A percentile compares a stretch with the other conserved stretches of the same genome.
Conservation (phyloP, 106 monocot species). For the Triglochin maritima region DNA sequence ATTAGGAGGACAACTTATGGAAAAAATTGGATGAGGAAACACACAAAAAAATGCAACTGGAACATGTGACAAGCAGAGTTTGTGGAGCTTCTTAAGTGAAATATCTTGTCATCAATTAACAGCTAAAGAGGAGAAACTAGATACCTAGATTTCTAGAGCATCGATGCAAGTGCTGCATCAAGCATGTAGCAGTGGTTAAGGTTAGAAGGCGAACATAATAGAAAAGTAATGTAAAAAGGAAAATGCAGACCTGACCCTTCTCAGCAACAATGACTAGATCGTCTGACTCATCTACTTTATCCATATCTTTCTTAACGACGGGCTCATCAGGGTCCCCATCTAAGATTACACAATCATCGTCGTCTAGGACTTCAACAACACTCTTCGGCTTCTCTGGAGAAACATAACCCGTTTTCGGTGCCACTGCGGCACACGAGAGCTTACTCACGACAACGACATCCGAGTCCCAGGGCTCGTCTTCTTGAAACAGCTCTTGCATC, state of each 20-base stretch:
- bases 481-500: slow-evolving; percentile 3
- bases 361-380: slow-evolving; percentile 2
- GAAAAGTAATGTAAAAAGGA: background rate
- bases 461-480: slow-evolving; percentile 3
- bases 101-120: no score
- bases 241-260: slow-evolving; percentile 36
- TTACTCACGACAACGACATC: slow-evolving; percentile 15
- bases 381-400: background rate
- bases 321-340: slow-evolving; percentile 41
- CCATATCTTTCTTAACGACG: slow-evolving; percentile 5
- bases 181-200: no score
- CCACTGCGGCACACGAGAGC: background rate
- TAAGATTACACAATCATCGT: slow-evolving; percentile 40
- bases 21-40: no score
- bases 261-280: slow-evolving; percentile 39
- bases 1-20: no score
- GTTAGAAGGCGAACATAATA: background rate
- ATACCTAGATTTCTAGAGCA: no score
- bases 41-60: no score
- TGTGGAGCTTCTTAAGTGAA: no score
- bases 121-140: no score
- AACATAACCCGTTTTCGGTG: background rate
- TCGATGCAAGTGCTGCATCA: no score
- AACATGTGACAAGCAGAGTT: no score
- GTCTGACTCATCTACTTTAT: slow-evolving; percentile 15